phyloP scores from a whole-genome alignment of 164 flowering plant genomes.

The Nymphaea colorata region DNA sequence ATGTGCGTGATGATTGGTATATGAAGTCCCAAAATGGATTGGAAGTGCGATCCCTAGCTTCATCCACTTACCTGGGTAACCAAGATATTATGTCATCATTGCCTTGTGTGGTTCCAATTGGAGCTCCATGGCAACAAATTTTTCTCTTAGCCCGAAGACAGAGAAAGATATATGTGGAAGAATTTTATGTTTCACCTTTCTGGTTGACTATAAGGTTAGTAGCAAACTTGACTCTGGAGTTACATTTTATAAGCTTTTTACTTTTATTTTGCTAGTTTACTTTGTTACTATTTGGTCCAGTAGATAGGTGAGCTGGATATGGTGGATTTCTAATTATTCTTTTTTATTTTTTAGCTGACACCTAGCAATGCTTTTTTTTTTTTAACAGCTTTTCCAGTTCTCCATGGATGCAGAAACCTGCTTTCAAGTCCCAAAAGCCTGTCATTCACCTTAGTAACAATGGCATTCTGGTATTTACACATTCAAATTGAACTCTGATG shows the following conservation, averaged over 20 bases:
- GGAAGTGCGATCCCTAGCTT: constrained; percentile 8
- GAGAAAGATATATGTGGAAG: constrained; percentile 76
- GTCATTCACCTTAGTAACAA: constrained; percentile 49
- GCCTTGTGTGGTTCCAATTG: constrained; percentile 70
- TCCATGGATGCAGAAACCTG: constrained; percentile 78
- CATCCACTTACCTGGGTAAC: constrained; percentile 12
- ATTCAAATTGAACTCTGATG: background rate
- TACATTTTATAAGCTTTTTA: too few relatives aligned
- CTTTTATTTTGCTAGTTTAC: too few relatives aligned
- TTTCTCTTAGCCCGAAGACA: constrained; percentile 63
- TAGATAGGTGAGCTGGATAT: too few relatives aligned
- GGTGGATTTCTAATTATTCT: too few relatives aligned
- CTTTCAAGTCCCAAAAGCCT: constrained; percentile 50
- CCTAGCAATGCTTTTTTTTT: background rate
- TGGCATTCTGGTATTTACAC: constrained; percentile 19
- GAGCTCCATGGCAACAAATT: constrained; percentile 96
- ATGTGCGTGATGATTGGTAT: constrained; percentile 12
- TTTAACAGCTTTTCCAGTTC: constrained; percentile 79
- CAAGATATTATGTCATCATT: constrained; percentile 16
- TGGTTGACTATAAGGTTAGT: constrained; percentile 72
- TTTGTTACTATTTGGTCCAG: too few relatives aligned
- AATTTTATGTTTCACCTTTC: constrained; percentile 62
- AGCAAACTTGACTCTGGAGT: too few relatives aligned
- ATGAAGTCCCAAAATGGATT: constrained; percentile 6
- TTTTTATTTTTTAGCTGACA: too few relatives aligned